These are phyloP conservation scores for Tulasnella sp. DNA, from an alignment of 768 basidiomycete genomes.

Conservation along the genomic window DNA sequence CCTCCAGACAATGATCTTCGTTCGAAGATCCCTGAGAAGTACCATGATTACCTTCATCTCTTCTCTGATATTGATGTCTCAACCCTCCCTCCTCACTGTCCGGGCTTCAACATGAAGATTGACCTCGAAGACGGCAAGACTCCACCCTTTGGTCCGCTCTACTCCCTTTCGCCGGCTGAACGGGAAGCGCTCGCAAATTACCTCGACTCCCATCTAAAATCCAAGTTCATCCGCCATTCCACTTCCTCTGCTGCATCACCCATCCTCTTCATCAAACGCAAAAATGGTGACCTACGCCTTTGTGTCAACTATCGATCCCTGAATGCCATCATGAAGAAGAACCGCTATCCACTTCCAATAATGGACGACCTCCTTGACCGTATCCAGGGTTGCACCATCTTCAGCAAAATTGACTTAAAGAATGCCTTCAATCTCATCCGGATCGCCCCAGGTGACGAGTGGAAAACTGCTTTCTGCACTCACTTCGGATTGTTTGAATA, in stretches of 20 bases:
- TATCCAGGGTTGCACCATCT: conserved; percentile 17
- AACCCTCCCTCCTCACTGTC: conserved; percentile 17
- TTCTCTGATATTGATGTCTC: conserved; percentile 18
- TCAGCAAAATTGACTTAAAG: conserved; percentile 21
- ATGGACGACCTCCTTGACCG: conserved; percentile 20
- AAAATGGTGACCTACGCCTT: conserved; percentile 20
- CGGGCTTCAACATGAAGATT: conserved; percentile 20
- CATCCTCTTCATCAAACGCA: conserved; percentile 23
- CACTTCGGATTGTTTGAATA: conserved; percentile 21
- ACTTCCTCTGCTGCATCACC: conserved; percentile 20
- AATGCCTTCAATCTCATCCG: conserved; percentile 22
- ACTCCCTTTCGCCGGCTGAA: conserved; percentile 21
- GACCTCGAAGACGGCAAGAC: conserved; percentile 17
- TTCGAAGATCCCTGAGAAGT: conserved; percentile 15
- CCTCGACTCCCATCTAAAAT: conserved; percentile 19
- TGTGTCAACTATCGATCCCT: conserved; percentile 36
- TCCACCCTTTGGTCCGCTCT: conserved; percentile 20
- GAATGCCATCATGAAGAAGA: conserved; percentile 29
- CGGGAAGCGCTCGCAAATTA: conserved; percentile 17
- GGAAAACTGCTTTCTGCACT: conserved; percentile 28
- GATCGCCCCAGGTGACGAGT: conserved; percentile 22
- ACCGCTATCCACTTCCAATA: conserved; percentile 21
- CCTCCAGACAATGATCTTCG: no score
- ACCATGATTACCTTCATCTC: conserved; percentile 16
- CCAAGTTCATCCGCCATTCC: conserved; percentile 19